Evolutionary conservation across 768 basidiomycete genomes (phyloP), one percentile per base, ranked within the genome.

Genomic region (Boletus tomentosulus): DNA sequence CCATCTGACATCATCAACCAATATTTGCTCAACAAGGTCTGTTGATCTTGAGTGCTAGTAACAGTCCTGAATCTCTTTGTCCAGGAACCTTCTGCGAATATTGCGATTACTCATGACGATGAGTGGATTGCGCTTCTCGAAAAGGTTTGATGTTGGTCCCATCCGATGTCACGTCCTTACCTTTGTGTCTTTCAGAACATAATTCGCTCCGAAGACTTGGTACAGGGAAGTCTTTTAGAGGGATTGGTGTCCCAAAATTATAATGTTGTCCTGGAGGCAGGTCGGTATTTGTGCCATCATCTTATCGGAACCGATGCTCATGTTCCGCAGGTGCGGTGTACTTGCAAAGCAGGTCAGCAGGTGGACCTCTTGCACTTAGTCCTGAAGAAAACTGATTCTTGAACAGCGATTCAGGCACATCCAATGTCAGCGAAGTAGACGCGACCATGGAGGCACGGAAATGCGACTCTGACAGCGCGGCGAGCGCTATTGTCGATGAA

Each of bases 1-100:
- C 56, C 59, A 3, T 59, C 55, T 3, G 55, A 50, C 11, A 33
- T 37, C 12, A 59, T 59, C 37, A 56, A 53, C 25, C 44, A 19
- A 50, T 41, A 35, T 53, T 15, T 56, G 7, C 27, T 50, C 7
- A 10, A 38, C 2, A 46, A 53, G 49, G 51, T 52, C 1, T 10
- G 35, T 48, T 35, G 35, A n/a, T 25, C 13, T 11, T 2, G 13
- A 2, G 24, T 27, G n/a, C n/a, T 6, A 39, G 38, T n/a, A 16
- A n/a, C 19, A 19, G 6, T 39, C 41, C 22, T 22, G 19, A 42
- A 25, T 13, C 24, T 6, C 24, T 42, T 42, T 22, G 22, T 24
- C 24, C 15, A 45, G 44, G 27, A 30, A 16, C 27, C 28, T 45
- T 30, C 28, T 16, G 44, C 28, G 16, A 30, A 19, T 19, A 30